phyloP scores from a whole-genome alignment of 371 early-diverging fungal genomes.

The Mucor circinelloides region DNA sequence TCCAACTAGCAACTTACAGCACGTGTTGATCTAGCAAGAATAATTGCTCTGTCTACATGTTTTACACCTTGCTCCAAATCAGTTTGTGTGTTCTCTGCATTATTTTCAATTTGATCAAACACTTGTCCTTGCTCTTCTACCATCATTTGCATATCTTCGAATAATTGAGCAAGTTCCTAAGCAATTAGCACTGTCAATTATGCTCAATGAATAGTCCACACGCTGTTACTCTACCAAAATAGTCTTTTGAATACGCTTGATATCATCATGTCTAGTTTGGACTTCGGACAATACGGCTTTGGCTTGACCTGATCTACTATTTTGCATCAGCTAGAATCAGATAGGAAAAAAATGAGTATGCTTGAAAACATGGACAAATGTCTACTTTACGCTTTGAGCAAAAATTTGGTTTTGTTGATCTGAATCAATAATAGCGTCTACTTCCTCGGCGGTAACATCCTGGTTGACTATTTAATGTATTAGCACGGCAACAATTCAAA shows the following conservation, averaged over 20 bases:
- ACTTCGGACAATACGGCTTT: conserved; percentile 81
- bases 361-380: not conserved
- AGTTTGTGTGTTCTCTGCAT: conserved; percentile 63
- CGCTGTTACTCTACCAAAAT: conserved; percentile 59
- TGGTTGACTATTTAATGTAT: conserved; percentile 69
- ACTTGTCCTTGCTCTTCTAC: conserved; percentile 81
- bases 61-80: conserved; percentile 76
- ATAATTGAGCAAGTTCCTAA: conserved; percentile 88
- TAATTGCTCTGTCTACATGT: conserved; percentile 71
- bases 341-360: not conserved
- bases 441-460: conserved; percentile 81
- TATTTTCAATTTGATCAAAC: conserved; percentile 71
- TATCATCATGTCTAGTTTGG: conserved; percentile 86
- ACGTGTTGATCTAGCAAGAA: conserved; percentile 72
- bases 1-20: conserved; percentile 52
- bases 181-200: not conserved
- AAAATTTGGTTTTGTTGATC: conserved; percentile 79
- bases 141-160: conserved; percentile 88
- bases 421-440: conserved; percentile 74
- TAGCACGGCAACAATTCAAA: not conserved
- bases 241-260: conserved; percentile 84
- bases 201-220: not conserved
- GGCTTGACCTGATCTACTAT: conserved; percentile 81
- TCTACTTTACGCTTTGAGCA: conserved; percentile 73
- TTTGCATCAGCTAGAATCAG: conserved; percentile 63